Percentiles rank a stretch among this genome's conserved stretches.
Evolutionary conservation across 345 rosid genomes (phyloP).

Genomic region (Melaleuca quinquenervia): DNA sequence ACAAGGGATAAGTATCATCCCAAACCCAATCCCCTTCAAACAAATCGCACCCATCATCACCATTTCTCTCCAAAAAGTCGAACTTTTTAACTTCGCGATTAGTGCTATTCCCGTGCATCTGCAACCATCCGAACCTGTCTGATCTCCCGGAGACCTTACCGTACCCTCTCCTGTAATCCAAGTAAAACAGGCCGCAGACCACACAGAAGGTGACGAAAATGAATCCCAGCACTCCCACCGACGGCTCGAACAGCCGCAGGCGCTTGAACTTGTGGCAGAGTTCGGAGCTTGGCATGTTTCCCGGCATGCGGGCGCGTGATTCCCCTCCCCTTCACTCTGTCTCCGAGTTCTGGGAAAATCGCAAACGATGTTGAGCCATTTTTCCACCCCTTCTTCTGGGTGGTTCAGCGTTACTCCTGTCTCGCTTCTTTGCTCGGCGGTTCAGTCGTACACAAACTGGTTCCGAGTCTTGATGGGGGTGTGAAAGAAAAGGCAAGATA

Average conservation of each 20-base stretch:
- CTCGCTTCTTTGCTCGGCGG: conserved; percentile 31
- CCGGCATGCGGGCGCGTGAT: background rate
- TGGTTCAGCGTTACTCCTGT: background rate
- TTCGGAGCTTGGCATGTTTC: conserved; percentile 23
- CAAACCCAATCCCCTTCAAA: conserved; percentile 91
- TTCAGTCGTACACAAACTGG: conserved; percentile 13
- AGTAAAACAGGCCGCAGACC: conserved; percentile 53
- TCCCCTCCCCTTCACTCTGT: background rate
- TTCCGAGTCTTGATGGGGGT: background rate
- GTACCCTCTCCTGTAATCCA: conserved; percentile 49
- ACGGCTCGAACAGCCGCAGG: conserved; percentile 54
- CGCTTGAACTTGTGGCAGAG: conserved; percentile 53
- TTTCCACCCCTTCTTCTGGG: background rate
- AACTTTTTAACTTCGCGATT: conserved; percentile 2
- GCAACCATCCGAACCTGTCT: conserved; percentile 53
- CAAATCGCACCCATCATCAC: conserved; percentile 48
- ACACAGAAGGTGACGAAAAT: conserved; percentile 44
- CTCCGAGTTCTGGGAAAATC: background rate
- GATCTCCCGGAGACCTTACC: conserved; percentile 32
- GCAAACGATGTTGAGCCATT: too few species aligned
- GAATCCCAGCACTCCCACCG: conserved; percentile 55
- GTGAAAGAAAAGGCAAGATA: background rate
- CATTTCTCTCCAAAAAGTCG: conserved; percentile 40
- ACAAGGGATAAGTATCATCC: conserved; percentile 91
- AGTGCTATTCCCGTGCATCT: background rate